Percentiles rank a stretch among this genome's conserved stretches.
phyloP scores from a whole-genome alignment of 345 rosid species.

The Orychophragmus violaceus region DNA sequence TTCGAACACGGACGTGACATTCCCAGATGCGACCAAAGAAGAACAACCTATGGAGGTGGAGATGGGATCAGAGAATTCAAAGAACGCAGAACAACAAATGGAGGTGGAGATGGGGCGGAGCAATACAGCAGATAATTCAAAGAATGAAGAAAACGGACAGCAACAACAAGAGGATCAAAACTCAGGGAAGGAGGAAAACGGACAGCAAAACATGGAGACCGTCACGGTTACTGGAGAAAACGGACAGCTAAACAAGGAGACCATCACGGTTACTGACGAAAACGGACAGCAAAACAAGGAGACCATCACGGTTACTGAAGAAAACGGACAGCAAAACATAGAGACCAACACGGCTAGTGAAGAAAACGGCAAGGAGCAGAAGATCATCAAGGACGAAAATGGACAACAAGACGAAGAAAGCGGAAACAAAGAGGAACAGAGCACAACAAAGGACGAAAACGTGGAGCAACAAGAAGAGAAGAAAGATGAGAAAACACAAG shows the following conservation, averaged over 20 bases:
- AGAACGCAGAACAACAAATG: too few relatives aligned
- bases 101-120: constrained; percentile 5
- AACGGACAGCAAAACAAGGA: too few relatives aligned
- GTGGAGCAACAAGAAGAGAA: constrained; percentile 25
- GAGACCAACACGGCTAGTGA: too few relatives aligned
- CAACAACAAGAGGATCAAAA: constrained; percentile 16
- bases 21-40: constrained; percentile 31
- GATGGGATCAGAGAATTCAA: constrained; percentile 8
- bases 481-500: constrained; percentile 18
- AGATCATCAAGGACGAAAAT: constrained; percentile 15
- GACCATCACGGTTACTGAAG: too few relatives aligned
- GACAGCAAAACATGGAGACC: constrained; percentile 21
- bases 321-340: too few relatives aligned
- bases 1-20: constrained; percentile 2
- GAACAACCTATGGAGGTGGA: constrained; percentile 19
- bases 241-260: too few relatives aligned
- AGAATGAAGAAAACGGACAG: background rate
- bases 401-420: constrained; percentile 25
- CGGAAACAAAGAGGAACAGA: constrained; percentile 23
- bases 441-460: background rate
- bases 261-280: too few relatives aligned
- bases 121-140: background rate
- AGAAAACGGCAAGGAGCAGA: constrained; percentile 19
- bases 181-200: constrained; percentile 14
- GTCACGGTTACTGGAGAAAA: constrained; percentile 9